Evolutionary conservation across 23 red algal species (phyloP).

Genomic region (Chondrus crispus): DNA sequence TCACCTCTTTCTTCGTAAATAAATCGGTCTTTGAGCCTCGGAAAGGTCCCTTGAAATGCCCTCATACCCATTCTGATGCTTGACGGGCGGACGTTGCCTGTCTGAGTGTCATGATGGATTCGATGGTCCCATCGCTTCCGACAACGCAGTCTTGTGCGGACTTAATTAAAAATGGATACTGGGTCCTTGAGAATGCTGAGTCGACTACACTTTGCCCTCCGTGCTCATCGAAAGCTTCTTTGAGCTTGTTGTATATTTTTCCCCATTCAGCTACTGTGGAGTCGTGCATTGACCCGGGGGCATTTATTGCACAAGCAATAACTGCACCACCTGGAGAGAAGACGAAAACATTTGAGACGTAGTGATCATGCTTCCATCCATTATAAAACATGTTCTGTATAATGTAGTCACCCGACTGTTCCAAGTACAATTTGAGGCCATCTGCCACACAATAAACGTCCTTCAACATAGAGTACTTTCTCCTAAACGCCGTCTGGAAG

Average conservation of each 20-base stretch:
- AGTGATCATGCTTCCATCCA: neutral
- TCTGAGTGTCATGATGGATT: neutral
- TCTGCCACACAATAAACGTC: neutral
- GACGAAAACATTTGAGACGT: neutral
- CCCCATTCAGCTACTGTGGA: slow-evolving; percentile 29
- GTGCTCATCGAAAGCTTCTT: neutral
- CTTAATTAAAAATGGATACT: neutral
- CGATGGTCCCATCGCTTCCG: neutral
- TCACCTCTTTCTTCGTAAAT: slow-evolving; percentile 2
- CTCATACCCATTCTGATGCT: slow-evolving; percentile 6
- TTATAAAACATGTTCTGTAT: slow-evolving; percentile 9
- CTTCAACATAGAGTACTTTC: neutral
- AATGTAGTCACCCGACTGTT: neutral
- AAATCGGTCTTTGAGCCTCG: neutral
- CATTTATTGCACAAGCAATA: neutral
- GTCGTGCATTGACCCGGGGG: neutral
- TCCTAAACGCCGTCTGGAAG: neutral
- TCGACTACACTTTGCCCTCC: neutral
- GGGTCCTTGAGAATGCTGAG: neutral
- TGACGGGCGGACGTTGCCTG: neutral
- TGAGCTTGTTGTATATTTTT: neutral
- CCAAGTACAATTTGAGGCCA: neutral
- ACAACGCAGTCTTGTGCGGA: slow-evolving; percentile 21
- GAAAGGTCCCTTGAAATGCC: neutral
- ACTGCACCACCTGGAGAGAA: neutral